These are phyloP conservation scores for Rhodotorula sp. DNA, from an alignment of 1,284 basidiomycete species.

Conservation along the genomic window DNA sequence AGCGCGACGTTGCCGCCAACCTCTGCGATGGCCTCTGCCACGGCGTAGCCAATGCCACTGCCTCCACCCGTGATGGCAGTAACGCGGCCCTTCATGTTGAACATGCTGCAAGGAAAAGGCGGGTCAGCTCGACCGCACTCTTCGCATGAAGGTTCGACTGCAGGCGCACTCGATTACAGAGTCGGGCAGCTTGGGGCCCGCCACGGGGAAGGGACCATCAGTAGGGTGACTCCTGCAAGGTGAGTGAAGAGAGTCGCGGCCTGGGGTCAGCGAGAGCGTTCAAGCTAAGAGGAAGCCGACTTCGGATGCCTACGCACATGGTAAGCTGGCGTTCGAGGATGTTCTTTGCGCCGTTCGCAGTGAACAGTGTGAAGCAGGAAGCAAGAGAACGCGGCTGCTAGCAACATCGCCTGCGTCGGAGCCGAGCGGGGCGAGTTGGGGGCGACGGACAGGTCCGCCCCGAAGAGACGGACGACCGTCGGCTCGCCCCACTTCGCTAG, in stretches of 20 bases:
- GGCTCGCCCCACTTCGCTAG: too few relatives aligned
- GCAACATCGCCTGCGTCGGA: too few relatives aligned
- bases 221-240: slow-evolving; percentile 11
- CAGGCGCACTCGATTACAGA: slow-evolving; percentile 19
- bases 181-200: slow-evolving; percentile 22
- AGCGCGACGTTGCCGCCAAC: slow-evolving; percentile 49
- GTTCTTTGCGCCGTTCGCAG: too few relatives aligned
- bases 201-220: slow-evolving; percentile 27
- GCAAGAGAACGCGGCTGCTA: too few relatives aligned
- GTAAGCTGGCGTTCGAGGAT: too few relatives aligned
- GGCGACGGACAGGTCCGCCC: too few relatives aligned
- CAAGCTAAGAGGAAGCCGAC: too few relatives aligned
- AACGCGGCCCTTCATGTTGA: slow-evolving; percentile 48
- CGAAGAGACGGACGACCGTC: too few relatives aligned
- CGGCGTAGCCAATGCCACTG: slow-evolving; percentile 49
- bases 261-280: too few relatives aligned
- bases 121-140: not conserved
- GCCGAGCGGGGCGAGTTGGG: too few relatives aligned
- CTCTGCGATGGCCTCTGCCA: slow-evolving; percentile 48
- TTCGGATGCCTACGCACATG: too few relatives aligned
- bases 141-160: not conserved
- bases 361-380: too few relatives aligned
- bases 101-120: slow-evolving; percentile 9
- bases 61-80: slow-evolving; percentile 47
- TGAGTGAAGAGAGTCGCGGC: not conserved